Conservation (phyloP, 179 eudicot genomes). For the Amaranthus tricolor region DNA sequence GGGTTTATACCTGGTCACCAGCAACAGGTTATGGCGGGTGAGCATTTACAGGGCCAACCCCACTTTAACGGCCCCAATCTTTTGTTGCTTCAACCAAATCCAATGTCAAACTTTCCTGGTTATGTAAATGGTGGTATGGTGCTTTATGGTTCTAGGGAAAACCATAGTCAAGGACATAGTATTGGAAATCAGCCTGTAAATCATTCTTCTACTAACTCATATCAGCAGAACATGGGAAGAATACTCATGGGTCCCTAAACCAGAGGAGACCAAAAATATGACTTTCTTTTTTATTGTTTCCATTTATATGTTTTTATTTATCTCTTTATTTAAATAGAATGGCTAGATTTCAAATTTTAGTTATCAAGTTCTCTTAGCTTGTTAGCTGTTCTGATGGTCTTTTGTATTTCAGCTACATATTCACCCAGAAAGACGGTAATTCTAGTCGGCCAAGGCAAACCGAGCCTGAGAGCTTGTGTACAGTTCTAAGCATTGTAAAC, state of each 20-base stretch:
- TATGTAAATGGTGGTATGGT: slow-evolving; percentile 54
- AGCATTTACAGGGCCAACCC: slow-evolving; percentile 33
- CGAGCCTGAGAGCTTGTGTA: slow-evolving; percentile 25
- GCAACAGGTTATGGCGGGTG: slow-evolving; percentile 34
- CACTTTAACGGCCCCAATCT: slow-evolving; percentile 29
- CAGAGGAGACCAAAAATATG: slow-evolving; percentile 9
- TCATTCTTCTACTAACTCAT: slow-evolving; percentile 54
- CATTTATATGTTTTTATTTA: slow-evolving; percentile 19
- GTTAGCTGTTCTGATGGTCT: slow-evolving; percentile 14
- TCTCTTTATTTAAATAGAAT: slow-evolving; percentile 21
- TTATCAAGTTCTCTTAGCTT: slow-evolving; percentile 18
- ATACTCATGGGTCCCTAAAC: slow-evolving; percentile 48
- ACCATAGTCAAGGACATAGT: slow-evolving; percentile 44
- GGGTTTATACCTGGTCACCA: slow-evolving; percentile 37
- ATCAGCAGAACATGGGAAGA: slow-evolving; percentile 59
- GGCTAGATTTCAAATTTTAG: slow-evolving; percentile 19
- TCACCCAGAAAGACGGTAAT: slow-evolving; percentile 5
- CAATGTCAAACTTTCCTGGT: slow-evolving; percentile 46
- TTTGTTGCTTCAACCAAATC: slow-evolving; percentile 44
- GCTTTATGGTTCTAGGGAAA: slow-evolving; percentile 57
- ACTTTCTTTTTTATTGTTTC: slow-evolving; percentile 1
- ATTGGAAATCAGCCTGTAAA: slow-evolving; percentile 51
- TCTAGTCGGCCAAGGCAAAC: slow-evolving; percentile 7
- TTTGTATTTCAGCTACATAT: slow-evolving; percentile 23
- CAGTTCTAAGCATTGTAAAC: slow-evolving; percentile 25